These are phyloP conservation scores for Chlorella variabilis DNA, from an alignment of 163 green algal genomes.

Conservation along the genomic window DNA sequence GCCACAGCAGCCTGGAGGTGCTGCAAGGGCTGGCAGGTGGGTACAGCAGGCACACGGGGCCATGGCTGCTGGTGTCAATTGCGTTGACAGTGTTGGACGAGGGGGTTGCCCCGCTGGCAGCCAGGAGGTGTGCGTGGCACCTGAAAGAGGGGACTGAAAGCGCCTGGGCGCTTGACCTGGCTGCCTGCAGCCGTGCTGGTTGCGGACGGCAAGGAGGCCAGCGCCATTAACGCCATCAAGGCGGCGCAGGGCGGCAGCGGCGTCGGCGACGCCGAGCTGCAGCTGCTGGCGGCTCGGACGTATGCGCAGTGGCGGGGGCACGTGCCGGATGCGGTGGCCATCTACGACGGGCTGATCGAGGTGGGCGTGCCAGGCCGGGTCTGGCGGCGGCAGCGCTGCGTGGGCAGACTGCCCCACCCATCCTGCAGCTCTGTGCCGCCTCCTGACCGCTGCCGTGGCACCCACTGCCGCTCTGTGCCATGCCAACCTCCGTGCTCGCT, in stretches of 20 bases:
- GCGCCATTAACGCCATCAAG: constrained; percentile 42
- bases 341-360: constrained; percentile 63
- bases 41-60: no score
- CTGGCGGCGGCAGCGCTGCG: not conserved
- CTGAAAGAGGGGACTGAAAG: no score
- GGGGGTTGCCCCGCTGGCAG: no score
- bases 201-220: constrained; percentile 43
- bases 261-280: constrained; percentile 38
- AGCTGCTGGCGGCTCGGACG: constrained; percentile 53
- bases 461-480: no score
- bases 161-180: no score
- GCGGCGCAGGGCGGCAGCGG: constrained; percentile 12
- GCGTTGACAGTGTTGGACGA: no score
- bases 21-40: constrained; percentile 57
- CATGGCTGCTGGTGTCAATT: no score
- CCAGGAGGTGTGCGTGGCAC: no score
- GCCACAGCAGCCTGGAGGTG: constrained; percentile 42
- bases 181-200: constrained; percentile 33
- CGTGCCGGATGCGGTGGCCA: constrained; percentile 50
- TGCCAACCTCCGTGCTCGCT: no score
- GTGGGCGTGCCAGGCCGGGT: not conserved
- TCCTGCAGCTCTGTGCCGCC: no score
- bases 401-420: not conserved
- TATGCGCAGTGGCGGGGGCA: constrained; percentile 68
- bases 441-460: no score